Evolutionary conservation across 352 stramenopile genomes (phyloP).

Genomic region (Aphanomyces invadans): DNA sequence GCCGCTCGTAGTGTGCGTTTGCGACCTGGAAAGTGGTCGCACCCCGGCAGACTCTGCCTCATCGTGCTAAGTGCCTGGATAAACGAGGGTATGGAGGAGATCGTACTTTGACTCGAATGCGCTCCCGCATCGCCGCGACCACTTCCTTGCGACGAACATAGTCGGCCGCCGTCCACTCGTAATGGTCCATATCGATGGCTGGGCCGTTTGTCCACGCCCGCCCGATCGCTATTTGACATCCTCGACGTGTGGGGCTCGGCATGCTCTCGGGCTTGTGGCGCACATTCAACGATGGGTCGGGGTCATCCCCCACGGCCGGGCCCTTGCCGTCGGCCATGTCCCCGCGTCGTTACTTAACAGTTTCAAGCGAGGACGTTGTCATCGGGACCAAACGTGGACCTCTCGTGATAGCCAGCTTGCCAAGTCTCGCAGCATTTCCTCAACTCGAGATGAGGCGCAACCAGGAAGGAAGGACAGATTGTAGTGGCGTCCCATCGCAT

Average conservation of each 20-base stretch:
- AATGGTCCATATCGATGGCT: constrained; percentile 56
- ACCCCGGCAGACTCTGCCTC: constrained; percentile 38
- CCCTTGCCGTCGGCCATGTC: background rate
- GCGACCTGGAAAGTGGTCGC: constrained; percentile 47
- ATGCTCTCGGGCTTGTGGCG: background rate
- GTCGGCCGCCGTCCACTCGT: constrained; percentile 59
- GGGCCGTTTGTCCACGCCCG: constrained; percentile 55
- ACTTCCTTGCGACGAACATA: constrained; percentile 50
- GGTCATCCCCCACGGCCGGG: background rate
- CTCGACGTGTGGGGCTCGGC: background rate
- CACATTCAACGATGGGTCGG: background rate
- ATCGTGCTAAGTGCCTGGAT: background rate
- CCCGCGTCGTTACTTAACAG: background rate
- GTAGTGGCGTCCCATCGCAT: too few species aligned
- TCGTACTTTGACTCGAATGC: constrained; percentile 39
- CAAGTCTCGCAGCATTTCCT: too few species aligned
- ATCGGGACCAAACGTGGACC: too few species aligned
- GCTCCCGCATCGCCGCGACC: constrained; percentile 46
- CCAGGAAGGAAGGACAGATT: too few species aligned
- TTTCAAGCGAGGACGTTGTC: background rate
- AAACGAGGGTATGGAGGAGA: background rate
- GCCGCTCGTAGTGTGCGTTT: constrained; percentile 47
- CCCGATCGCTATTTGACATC: constrained; percentile 28
- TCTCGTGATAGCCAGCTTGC: too few species aligned
- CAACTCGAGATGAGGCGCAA: too few species aligned